Base-by-base conservation (phyloP, 192 early-diverging fungal species). In the Mortierella antarctica region DNA sequence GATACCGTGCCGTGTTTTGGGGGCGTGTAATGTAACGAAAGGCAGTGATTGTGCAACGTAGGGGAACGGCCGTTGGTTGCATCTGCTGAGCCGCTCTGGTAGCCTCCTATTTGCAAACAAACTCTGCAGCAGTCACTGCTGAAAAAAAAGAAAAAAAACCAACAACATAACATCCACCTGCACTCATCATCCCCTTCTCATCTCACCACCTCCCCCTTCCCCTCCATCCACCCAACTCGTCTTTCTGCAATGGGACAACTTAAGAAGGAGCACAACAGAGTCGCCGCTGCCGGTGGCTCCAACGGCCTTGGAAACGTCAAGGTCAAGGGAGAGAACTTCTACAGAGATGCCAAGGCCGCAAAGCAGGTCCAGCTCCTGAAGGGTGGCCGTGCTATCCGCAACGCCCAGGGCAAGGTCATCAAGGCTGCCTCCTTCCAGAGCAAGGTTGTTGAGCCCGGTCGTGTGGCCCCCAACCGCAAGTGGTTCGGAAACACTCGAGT, bases 401-500 rank as follows among this genome's bases (percentile, higher is more conserved):
- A 99, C 84, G 70, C 89, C 62, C 89, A 93, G 70, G 98, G 98
- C 62, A 92, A 95, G 68, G 90, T 98, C 65, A 87, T 99, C 83
- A 94, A 98, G 85, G 95, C 90, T 5, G 98, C 96, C 8, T 87
- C 85, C 31, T 99, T 92, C 80, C 98, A 99, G 89, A 91, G 88
- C 65, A 86, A 87, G 55, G 88, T 92, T 17, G 94, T 91, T 5
- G 86, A 91, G 13, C 83, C 89, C 18, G 95, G 94, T 15, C 91
- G 96, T 71, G 93, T 99, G 11, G 94, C 93, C 69, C 94, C 97
- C 57, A 96, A 99, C 86, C 89, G 98, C 84, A 92, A 93, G 71
- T 99, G 97, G 97, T 99, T 98, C 74, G 96, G 93, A 69, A 99
- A 99, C 86, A 99, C 98, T 17, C 88, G 98, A 42, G 96, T 97